Evolutionary conservation across 108 stramenopile genomes (phyloP), one percentile per base, ranked within the genome.

Genomic region (Poteriospumella lacustris): DNA sequence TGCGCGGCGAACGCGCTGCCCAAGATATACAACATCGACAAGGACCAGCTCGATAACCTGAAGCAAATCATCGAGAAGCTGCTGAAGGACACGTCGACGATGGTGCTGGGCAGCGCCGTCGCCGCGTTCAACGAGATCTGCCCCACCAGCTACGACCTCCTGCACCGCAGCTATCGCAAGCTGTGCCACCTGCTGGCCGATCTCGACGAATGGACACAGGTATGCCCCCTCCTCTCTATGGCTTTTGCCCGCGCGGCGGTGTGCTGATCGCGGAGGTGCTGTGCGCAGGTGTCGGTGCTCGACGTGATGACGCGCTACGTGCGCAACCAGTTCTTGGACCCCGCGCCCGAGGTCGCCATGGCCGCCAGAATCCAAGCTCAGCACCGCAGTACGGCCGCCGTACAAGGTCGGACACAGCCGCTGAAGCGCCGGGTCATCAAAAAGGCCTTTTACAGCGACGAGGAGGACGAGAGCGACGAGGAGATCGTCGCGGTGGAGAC

Each of bases 151-250:
- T 87, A 92, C 78, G 93, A 94, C 64, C 62, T 97, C 40, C 84
- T 99, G 73, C 98, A 99, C 81, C 79, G 81, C 0, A 84, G 79
- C 79, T 99, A 89, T 87, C 92, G 97, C 39, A 96, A 95, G 85
- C 81, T 97, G 39, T 99, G 98, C 87, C 92, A 94, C 77, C 84
- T 96, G 64, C 79, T 99, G 58, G 93, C 96, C 0, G 98, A 99
- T 85, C 89, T 96, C 86, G 98, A 99, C 85, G 98, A 99, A 84
- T 99, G 98, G 98, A 93, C 92, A 29, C 70, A 73, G 33, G 70
- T 73, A 39, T 36, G 28, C 19, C 19, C 64, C 15, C 15, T 68
- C 64, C 40, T 39, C 19, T 68, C 24, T 39, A 36, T 36, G 24
- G 15, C 12, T 68, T 68, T 19, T 68, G 24, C 12, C 24, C 15